phyloP scores from a whole-genome alignment of 345 rosid species.

The Eucalyptus marginata region DNA sequence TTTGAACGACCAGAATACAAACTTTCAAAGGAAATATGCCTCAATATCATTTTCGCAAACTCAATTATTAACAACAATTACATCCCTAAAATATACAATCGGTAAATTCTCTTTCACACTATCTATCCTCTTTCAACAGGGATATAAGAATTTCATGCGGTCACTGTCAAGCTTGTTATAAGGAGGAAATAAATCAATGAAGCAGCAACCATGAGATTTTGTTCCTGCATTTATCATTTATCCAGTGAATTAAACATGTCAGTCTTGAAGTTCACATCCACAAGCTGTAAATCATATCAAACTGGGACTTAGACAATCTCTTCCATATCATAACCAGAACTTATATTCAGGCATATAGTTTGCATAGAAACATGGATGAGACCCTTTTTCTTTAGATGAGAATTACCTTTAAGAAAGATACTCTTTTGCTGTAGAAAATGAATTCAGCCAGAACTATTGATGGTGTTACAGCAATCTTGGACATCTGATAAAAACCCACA shows the following conservation, averaged over 20 bases:
- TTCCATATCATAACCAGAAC: too few relatives aligned
- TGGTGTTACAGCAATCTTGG: constrained; percentile 90
- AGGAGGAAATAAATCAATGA: background rate
- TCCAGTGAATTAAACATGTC: background rate
- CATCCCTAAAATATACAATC: background rate
- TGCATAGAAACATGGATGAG: background rate
- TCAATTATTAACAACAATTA: background rate
- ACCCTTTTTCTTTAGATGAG: background rate
- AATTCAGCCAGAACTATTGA: constrained; percentile 90
- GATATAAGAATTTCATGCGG: background rate
- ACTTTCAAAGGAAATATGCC: background rate
- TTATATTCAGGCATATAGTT: background rate
- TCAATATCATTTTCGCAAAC: background rate
- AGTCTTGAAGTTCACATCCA: background rate
- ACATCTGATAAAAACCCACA: constrained; percentile 97
- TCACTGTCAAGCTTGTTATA: background rate
- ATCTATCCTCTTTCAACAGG: background rate
- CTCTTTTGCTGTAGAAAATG: constrained; percentile 58
- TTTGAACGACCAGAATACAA: background rate
- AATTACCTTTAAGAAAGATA: constrained; percentile 66
- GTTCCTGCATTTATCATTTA: background rate
- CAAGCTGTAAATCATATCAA: background rate
- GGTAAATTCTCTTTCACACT: background rate
- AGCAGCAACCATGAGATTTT: background rate
- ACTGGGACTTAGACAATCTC: background rate